Evolutionary conservation across 176 grass and related monocot species (phyloP).

Genomic region (Carex cristatella): DNA sequence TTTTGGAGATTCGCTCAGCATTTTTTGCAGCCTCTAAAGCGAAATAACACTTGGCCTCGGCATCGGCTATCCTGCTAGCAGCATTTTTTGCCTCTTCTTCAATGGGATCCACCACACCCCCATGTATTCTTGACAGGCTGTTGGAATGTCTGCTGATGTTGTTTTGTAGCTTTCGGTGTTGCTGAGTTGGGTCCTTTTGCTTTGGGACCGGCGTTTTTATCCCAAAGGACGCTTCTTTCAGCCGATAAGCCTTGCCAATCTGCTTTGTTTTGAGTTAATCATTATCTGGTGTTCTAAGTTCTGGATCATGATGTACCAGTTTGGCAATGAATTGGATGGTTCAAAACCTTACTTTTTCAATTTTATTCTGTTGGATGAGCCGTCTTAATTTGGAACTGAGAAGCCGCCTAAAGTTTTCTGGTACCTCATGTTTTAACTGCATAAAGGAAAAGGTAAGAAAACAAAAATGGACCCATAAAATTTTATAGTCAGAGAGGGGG

Average conservation of each 20-base stretch:
- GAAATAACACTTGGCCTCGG: constrained; percentile 67
- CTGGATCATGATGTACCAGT: not conserved
- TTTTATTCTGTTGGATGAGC: constrained; percentile 66
- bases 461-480: constrained; percentile 7
- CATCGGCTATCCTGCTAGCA: constrained; percentile 67
- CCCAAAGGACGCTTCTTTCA: constrained; percentile 46
- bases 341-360: constrained; percentile 62
- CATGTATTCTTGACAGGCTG: constrained; percentile 26
- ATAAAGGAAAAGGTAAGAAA: constrained; percentile 29
- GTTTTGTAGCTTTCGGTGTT: not conserved
- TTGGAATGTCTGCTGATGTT: constrained; percentile 11
- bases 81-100: constrained; percentile 51
- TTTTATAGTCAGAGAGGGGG: constrained; percentile 9
- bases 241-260: constrained; percentile 61
- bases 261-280: constrained; percentile 18
- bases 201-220: constrained; percentile 43
- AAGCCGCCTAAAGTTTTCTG: constrained; percentile 67
- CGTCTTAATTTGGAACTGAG: constrained; percentile 66
- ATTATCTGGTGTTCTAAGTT: not conserved
- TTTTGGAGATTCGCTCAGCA: constrained; percentile 55
- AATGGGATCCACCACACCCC: constrained; percentile 17
- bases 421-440: constrained; percentile 78
- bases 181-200: constrained; percentile 41
- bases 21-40: constrained; percentile 74
- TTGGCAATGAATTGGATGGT: not conserved